Evolutionary conservation across 176 grass and related monocot genomes (phyloP), one percentile per base, ranked within the genome.

Genomic region (Oryza australiensis): DNA sequence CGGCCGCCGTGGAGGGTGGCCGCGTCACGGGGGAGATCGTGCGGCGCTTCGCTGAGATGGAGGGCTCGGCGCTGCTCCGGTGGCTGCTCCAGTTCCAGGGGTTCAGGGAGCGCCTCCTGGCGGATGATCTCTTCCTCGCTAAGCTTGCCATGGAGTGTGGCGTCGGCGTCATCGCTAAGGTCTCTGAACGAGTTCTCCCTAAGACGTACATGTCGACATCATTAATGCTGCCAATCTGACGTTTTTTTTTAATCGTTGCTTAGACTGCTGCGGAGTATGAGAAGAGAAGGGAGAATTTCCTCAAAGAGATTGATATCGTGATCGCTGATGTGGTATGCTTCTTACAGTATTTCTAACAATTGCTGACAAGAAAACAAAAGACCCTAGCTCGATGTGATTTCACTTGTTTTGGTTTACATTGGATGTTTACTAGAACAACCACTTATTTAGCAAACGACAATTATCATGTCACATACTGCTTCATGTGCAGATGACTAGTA

Each of bases 91-190:
- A 81, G 83, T 94, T 95, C 80, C 7, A 80, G 0, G 96, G 96
- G 0, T 99, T 99, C 83, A 89, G 89, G 83, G 93, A 95, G 85
- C 86, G 93, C 57, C 86, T 97, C 40, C 80, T 97, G 38, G 94
- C 94, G 13, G 94, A 97, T 62, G 92, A 97, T 30, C 90, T 97
- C 81, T 97, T 97, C 86, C 86, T 97, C 14, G 83, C 94, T 35
- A 97, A 97, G 88, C 70, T 97, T 48, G 88, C 10, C 77, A 97
- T 97, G 75, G 94, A 97, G 82, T 89, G 84, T 2, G 88, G 90
- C 78, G 88, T 97, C 45, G 94, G 94, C 3, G 79, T 94, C 78
- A 80, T 97, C 77, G 91, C 92, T 10, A 97, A 94, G 86, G 94
- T 86, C 16, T 7, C 43, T 13, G 6, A 7, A 53, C 64, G 20